Conservation (phyloP, 2,329 filamentous ascomycete genomes). For the Arthrobotrys sinensis region DNA sequence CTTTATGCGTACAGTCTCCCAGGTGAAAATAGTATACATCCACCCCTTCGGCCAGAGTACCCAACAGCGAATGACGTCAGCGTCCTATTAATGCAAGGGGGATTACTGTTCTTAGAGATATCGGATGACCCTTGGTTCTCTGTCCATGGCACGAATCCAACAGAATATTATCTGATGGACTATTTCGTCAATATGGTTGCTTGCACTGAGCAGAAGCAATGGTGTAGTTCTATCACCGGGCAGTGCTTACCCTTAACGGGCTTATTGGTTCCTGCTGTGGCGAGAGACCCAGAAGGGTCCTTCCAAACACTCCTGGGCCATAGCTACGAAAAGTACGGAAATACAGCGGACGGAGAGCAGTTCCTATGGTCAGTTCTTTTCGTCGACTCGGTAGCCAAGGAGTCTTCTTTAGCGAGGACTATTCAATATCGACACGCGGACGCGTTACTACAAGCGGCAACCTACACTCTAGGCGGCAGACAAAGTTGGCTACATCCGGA, state of each 20-base stretch:
- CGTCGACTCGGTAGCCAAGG: not conserved
- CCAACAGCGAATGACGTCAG: conserved; percentile 7
- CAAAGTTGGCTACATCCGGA: conserved; percentile 20
- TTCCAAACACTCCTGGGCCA: not conserved
- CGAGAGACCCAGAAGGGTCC: not conserved
- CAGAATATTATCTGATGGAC: not conserved
- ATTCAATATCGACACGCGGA: conserved; percentile 7
- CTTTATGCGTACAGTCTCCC: too few relatives aligned
- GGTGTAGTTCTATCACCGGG: conserved; percentile 9
- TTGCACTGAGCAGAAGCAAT: conserved; percentile 24
- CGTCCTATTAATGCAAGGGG: not conserved
- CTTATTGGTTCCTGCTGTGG: not conserved
- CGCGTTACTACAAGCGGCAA: conserved; percentile 6
- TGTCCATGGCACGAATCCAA: not conserved
- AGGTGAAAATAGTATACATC: not conserved
- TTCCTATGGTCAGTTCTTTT: not conserved
- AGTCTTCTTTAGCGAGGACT: not conserved
- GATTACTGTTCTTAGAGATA: not conserved
- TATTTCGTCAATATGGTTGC: conserved; percentile 8
- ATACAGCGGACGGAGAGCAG: not conserved
- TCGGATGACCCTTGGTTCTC: conserved; percentile 22
- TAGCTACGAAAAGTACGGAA: not conserved
- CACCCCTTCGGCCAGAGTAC: not conserved
- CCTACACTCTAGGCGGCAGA: not conserved
- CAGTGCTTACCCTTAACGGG: not conserved